Conservation (phyloP, 495 filamentous ascomycete genomes). For the Cercophora samala region DNA sequence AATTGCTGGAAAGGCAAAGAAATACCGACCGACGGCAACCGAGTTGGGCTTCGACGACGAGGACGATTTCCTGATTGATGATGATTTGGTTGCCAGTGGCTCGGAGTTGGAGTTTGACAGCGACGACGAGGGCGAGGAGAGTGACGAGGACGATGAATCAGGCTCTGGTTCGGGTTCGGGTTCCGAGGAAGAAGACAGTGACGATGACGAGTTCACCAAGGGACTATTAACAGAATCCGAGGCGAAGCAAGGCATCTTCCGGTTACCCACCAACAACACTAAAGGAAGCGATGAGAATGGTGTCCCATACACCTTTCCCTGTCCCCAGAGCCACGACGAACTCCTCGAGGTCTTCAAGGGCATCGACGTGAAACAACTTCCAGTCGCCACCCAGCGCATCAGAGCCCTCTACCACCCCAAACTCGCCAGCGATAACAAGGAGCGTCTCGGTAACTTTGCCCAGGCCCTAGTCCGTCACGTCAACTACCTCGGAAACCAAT, state of each 20-base stretch:
- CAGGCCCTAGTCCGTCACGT: conserved; percentile 75
- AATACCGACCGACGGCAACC: conserved; percentile 41
- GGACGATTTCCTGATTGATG: conserved; percentile 87
- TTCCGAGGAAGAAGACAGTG: conserved; percentile 30
- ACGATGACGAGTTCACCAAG: conserved; percentile 67
- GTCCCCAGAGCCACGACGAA: conserved; percentile 71
- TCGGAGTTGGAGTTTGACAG: conserved; percentile 60
- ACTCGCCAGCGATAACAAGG: conserved; percentile 77
- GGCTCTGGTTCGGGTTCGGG: conserved; percentile 33
- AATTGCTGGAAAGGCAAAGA: conserved; percentile 31
- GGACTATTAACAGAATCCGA: conserved; percentile 57
- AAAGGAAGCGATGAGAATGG: conserved; percentile 44
- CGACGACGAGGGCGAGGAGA: conserved; percentile 52
- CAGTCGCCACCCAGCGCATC: conserved; percentile 82
- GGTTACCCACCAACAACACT: conserved; percentile 26
- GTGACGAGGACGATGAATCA: conserved; percentile 42
- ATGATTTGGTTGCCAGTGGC: conserved; percentile 71
- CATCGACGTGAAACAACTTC: conserved; percentile 60
- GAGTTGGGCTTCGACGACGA: conserved; percentile 75
- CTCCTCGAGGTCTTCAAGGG: conserved; percentile 62
- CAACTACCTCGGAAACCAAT: conserved; percentile 55
- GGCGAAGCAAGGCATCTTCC: conserved; percentile 44
- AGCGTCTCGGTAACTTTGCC: conserved; percentile 71
- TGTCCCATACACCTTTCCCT: conserved; percentile 77
- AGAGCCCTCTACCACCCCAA: conserved; percentile 87